A percentile compares a stretch with the other conserved stretches of the same genome.
These are phyloP conservation scores for Penicillium dipodomyicola DNA, from an alignment of 495 filamentous ascomycete genomes.

Conservation along the genomic window DNA sequence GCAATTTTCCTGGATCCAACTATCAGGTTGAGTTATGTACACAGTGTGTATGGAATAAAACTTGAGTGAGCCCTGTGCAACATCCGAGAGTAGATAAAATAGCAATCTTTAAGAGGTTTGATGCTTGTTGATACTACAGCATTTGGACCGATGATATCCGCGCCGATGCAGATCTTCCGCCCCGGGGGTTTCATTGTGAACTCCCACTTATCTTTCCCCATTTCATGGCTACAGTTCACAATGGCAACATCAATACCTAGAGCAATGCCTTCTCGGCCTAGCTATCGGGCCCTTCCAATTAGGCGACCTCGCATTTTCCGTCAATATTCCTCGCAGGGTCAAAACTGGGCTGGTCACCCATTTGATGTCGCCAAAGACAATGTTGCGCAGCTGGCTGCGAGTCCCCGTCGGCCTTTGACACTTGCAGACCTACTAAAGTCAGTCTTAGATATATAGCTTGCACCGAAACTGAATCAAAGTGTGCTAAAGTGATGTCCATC, in stretches of 20 bases:
- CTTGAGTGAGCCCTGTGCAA: neutral
- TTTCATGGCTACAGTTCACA: constrained; percentile 4
- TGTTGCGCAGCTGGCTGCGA: constrained; percentile 72
- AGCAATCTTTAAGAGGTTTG: neutral
- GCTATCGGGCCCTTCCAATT: neutral
- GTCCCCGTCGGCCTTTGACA: constrained; percentile 75
- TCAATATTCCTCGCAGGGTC: constrained; percentile 19
- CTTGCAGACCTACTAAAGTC: constrained; percentile 87
- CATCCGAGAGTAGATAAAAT: neutral
- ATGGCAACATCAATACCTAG: constrained; percentile 14
- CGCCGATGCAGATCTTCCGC: constrained; percentile 13
- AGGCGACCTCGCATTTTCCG: constrained; percentile 2
- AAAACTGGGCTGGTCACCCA: constrained; percentile 23
- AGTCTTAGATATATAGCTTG: constrained; percentile 9
- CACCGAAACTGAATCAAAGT: neutral
- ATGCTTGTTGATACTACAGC: neutral
- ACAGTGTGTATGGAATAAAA: neutral
- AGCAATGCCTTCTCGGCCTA: constrained; percentile 6
- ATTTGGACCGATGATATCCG: constrained; percentile 11
- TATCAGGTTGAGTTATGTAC: neutral
- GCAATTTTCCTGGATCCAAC: constrained; percentile 1
- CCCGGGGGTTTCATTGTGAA: constrained; percentile 5
- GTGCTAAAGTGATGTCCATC: constrained; percentile 1
- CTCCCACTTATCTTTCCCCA: constrained; percentile 6
- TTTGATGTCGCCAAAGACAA: constrained; percentile 61